Base-by-base conservation (phyloP, 768 basidiomycete genomes). In the Leccinum fibrillosum region DNA sequence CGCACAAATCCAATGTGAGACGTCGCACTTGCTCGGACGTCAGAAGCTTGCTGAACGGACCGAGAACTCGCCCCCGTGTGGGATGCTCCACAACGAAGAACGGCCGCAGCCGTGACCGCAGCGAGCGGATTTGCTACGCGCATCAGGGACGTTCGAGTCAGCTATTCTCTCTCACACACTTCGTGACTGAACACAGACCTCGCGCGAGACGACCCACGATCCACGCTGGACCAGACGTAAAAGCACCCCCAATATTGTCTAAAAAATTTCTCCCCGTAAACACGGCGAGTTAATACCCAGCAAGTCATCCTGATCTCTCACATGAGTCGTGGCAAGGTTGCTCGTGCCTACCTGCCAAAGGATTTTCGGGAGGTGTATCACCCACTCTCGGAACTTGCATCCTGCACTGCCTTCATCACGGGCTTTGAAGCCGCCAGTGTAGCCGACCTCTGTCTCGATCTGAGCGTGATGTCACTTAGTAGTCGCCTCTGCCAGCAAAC, bases 21-120 rank as follows among this genome's bases (percentile, higher is more conserved):
- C 78, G 74, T 56, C 84, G 81, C 45, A 86, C 61, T 21, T 70
- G 67, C 37, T 19, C 42, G 11, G 75, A 72, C 26, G 32, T 35
- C 13, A 83, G 80, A n/a, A 97, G 74, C 68, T 83, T 89, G 53
- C 76, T 72, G 74, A 86, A 98, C 23, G 95, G 95, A 0, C 95
- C 96, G 15, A 76, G 74, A 32, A 94, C 67, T 55, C 78, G 75
- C 9, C 94, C 94, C 50, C 86, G 88, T 28, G 76, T 75, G n/a
- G 90, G 78, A 69, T 97, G 94, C 10, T 73, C 76, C 48, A 95
- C 79, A 66, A 77, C 78, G 75, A 97, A 98, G 74, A 86, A 97
- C 19, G 94, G 93, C 10, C 80, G 74, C 7, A 96, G 76, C 23
- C 88, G 84, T 17, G 83, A 78, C 58, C 78, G 77, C 50, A 93